phyloP scores from a whole-genome alignment of 2,329 filamentous ascomycete genomes.

The Orbilia oligospora region DNA sequence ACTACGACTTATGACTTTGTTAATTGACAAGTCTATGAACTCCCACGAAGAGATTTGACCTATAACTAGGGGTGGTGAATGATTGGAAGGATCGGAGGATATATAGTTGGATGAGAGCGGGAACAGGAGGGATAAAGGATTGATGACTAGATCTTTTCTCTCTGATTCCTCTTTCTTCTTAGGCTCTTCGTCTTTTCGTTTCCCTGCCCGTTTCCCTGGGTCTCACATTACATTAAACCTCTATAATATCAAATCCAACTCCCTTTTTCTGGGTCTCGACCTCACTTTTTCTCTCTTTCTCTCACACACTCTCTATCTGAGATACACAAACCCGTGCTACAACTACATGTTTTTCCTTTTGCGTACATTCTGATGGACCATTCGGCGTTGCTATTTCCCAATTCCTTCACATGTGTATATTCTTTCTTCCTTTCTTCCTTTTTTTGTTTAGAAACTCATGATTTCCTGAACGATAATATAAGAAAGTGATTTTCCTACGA shows the following conservation, averaged over 20 bases:
- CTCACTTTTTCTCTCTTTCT: neutral
- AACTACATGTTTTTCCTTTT: neutral
- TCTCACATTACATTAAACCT: slow-evolving; percentile 12
- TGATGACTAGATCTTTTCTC: neutral
- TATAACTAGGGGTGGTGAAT: neutral
- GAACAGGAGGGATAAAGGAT: neutral
- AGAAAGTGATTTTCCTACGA: neutral
- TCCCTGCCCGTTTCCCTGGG: neutral
- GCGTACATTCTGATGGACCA: neutral
- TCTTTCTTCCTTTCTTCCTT: too few relatives aligned
- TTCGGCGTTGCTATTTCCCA: slow-evolving; percentile 8
- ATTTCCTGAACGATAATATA: slow-evolving; percentile 1
- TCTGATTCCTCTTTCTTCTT: neutral
- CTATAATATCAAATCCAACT: slow-evolving; percentile 27
- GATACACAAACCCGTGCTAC: neutral
- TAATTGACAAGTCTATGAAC: slow-evolving; percentile 3
- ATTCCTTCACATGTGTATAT: neutral
- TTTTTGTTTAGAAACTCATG: slow-evolving; percentile 6
- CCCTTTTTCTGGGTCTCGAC: slow-evolving; percentile 4
- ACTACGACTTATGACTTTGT: slow-evolving; percentile 8
- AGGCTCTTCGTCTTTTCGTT: neutral
- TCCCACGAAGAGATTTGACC: slow-evolving; percentile 8
- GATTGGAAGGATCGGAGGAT: neutral
- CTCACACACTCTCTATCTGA: too few relatives aligned
- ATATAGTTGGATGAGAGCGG: neutral